Base-by-base conservation (phyloP, 2,329 filamentous ascomycete genomes). In the Colletotrichum paranaense region DNA sequence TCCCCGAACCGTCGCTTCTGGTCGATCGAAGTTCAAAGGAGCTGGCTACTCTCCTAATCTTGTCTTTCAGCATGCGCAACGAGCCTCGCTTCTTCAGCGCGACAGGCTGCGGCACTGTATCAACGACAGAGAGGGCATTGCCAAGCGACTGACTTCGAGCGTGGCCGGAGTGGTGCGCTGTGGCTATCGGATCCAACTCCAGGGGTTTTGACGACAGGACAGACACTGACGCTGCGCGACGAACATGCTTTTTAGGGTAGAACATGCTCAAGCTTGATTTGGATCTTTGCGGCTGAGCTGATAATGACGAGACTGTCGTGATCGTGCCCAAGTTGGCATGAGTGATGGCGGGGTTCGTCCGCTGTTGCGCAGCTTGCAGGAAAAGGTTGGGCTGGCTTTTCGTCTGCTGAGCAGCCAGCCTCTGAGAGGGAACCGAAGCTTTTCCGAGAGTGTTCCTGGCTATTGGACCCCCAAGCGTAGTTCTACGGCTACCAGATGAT, bases 1-100 rank as follows among this genome's bases (percentile, higher is more conserved):
- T 32, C 7, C 53, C 56, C 26, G 42, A 5, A 7, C 16, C 32
- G 22, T 73, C 67, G 14, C 52, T 38, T 30, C 35, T 65, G 12
- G 46, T 19, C 1, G 67, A 32, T n/a, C 71, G 71, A 3, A 73
- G 60, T 52, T 73, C 71, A 22, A 73, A 70, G 4, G 71, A 68
- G 62, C 71, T 73, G 9, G 71, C 71, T n/a, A 73, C 71, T 5
- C 71, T 60, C 6, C 71, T 62, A 3, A 73, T 62, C 38, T 66
- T 73, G 11, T 73, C 71, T 30, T 62, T 73, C 0, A 73, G 30
- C 7, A 42, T 42, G 0, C 71, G 67, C 1, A 73, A 14, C 1
- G 71, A 73, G 35, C 71, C 63, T 14, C 71, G 35, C 30, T 71
- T 73, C 3, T 35, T 28, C 0, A 73, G 14, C 4, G 28, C 49